Evolutionary conservation across 2,329 filamentous ascomycete genomes (phyloP).

Genomic region (Pseudomassariella vexata): DNA sequence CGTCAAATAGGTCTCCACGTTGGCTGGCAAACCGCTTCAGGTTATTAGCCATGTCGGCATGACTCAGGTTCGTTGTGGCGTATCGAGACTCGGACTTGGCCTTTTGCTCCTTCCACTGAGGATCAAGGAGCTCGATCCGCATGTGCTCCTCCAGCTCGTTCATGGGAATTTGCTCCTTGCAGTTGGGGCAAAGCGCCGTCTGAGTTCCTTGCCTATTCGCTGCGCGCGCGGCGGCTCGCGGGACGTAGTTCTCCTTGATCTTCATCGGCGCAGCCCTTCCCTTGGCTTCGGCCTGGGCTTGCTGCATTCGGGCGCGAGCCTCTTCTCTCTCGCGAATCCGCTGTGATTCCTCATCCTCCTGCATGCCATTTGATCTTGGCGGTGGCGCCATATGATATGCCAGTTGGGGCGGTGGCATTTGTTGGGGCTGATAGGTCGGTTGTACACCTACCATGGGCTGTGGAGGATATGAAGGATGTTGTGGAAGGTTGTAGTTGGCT

Average conservation of each 20-base stretch:
- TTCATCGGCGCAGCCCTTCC: constrained; percentile 68
- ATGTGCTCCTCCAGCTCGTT: constrained; percentile 89
- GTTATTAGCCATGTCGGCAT: constrained; percentile 84
- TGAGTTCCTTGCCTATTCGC: constrained; percentile 59
- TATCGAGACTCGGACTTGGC: constrained; percentile 81
- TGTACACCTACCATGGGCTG: constrained; percentile 23
- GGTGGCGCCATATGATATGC: constrained; percentile 27
- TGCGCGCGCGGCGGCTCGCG: constrained; percentile 68
- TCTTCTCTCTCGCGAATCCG: constrained; percentile 59
- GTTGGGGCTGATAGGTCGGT: constrained; percentile 23
- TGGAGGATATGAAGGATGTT: constrained; percentile 36
- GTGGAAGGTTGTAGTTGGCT: constrained; percentile 36
- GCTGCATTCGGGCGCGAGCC: constrained; percentile 59
- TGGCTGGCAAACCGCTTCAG: constrained; percentile 91
- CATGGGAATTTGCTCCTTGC: constrained; percentile 81
- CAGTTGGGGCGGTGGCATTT: constrained; percentile 32
- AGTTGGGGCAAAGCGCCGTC: constrained; percentile 84
- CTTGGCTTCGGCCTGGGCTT: constrained; percentile 73
- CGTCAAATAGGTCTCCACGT: constrained; percentile 81
- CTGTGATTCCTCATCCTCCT: constrained; percentile 57
- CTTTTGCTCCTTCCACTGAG: constrained; percentile 92
- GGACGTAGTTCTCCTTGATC: constrained; percentile 90
- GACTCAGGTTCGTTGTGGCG: constrained; percentile 79
- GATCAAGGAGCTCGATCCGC: constrained; percentile 89
- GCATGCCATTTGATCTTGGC: constrained; percentile 28